phyloP scores from a whole-genome alignment of 345 rosid species.

The Reutealis trisperma region DNA sequence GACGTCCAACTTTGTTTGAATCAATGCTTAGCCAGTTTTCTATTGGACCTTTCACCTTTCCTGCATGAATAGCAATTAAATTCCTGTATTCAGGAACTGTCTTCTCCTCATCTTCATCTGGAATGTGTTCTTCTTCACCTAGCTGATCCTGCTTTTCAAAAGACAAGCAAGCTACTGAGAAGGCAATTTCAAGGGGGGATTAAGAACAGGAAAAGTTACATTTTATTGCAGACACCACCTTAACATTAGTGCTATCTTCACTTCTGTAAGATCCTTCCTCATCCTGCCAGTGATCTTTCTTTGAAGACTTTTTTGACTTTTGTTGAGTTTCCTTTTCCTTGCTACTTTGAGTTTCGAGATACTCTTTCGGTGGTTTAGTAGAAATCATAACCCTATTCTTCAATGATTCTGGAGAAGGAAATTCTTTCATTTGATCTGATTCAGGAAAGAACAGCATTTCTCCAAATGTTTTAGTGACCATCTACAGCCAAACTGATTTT shows the following conservation, averaged over 20 bases:
- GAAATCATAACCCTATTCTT: constrained; percentile 68
- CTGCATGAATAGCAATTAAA: constrained; percentile 32
- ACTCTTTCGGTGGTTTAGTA: constrained; percentile 84
- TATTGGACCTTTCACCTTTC: constrained; percentile 26
- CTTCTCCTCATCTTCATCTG: constrained; percentile 27
- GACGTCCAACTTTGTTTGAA: constrained; percentile 24
- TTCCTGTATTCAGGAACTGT: constrained; percentile 23
- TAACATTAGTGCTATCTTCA: not conserved
- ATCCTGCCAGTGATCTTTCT: constrained; percentile 13
- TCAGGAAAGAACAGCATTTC: constrained; percentile 42
- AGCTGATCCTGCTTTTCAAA: constrained; percentile 32
- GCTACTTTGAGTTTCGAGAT: constrained; percentile 38
- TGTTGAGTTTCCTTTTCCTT: constrained; percentile 14
- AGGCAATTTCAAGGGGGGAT: not conserved
- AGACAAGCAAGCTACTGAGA: not conserved
- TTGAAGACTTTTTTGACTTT: constrained; percentile 15
- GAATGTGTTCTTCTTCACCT: constrained; percentile 6
- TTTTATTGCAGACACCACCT: constrained; percentile 14
- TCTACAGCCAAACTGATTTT: constrained; percentile 35
- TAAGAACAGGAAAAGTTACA: not conserved
- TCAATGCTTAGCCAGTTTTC: constrained; percentile 23
- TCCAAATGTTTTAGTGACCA: constrained; percentile 55
- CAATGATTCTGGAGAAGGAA: constrained; percentile 71
- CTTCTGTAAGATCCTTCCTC: constrained; percentile 24
- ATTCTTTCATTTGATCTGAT: constrained; percentile 37